A percentile compares a stretch with the other conserved stretches of the same genome.
Evolutionary conservation across 345 rosid genomes (phyloP).

Genomic region (Erucastrum elatum): DNA sequence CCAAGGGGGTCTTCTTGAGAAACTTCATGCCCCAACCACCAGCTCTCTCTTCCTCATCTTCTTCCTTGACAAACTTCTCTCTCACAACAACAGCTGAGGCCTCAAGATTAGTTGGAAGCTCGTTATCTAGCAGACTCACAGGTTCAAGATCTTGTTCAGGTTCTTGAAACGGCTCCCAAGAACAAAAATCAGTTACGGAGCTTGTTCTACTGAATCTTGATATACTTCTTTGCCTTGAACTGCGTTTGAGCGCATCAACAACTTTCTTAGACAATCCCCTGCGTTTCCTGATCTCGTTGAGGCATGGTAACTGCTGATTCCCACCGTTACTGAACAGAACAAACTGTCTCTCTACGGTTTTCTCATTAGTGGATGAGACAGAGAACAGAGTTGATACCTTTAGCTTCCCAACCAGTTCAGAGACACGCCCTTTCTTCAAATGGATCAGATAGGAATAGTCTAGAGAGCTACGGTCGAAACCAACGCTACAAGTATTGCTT

Average conservation of each 20-base stretch:
- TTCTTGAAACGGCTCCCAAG: slow-evolving; percentile 53
- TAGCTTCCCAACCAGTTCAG: slow-evolving; percentile 69
- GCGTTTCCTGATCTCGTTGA: slow-evolving; percentile 41
- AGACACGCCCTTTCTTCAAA: slow-evolving; percentile 45
- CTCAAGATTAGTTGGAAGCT: slow-evolving; percentile 71
- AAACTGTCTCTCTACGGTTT: slow-evolving; percentile 70
- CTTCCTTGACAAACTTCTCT: slow-evolving; percentile 46
- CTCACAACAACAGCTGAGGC: slow-evolving; percentile 73
- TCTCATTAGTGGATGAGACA: slow-evolving; percentile 47
- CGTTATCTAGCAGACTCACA: slow-evolving; percentile 43
- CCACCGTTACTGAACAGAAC: slow-evolving; percentile 62
- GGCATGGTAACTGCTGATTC: slow-evolving; percentile 43
- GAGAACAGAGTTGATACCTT: slow-evolving; percentile 62
- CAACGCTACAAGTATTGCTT: slow-evolving; percentile 35
- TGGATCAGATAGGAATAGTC: slow-evolving; percentile 63
- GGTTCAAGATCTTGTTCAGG: slow-evolving; percentile 42
- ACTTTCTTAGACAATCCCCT: slow-evolving; percentile 75
- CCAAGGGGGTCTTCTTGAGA: slow-evolving; percentile 51
- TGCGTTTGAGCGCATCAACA: slow-evolving; percentile 52
- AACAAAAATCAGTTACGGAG: slow-evolving; percentile 46
- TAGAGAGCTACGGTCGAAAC: slow-evolving; percentile 34
- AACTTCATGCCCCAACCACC: slow-evolving; percentile 99
- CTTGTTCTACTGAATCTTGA: slow-evolving; percentile 59
- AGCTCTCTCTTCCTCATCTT: slow-evolving; percentile 35
- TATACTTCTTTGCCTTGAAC: slow-evolving; percentile 58